phyloP scores from a whole-genome alignment of 176 grass and related monocot genomes.

The Bromus sterilis region DNA sequence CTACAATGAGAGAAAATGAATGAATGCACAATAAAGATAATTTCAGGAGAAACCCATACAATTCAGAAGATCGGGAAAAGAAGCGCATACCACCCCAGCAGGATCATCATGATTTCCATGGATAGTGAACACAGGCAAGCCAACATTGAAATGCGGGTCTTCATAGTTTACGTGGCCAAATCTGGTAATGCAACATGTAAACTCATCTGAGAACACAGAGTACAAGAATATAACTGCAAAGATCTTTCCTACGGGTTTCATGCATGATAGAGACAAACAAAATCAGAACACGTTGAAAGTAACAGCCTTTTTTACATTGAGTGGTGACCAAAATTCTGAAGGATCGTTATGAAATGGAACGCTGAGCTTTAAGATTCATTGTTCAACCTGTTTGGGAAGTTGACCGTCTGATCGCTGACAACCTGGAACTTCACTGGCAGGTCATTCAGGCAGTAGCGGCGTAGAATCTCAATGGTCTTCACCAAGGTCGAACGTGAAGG shows the following conservation, averaged over 20 bases:
- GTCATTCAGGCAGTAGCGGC: constrained; percentile 60
- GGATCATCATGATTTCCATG: constrained; percentile 95
- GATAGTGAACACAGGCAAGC: constrained; percentile 89
- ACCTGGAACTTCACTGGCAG: constrained; percentile 64
- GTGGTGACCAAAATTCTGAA: neutral
- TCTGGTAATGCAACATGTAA: constrained; percentile 27
- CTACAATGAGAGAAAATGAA: constrained; percentile 34
- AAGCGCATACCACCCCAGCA: constrained; percentile 62
- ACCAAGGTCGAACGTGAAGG: constrained; percentile 79
- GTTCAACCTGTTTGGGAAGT: constrained; percentile 61
- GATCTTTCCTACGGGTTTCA: neutral
- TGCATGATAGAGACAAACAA: neutral
- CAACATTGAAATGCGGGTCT: constrained; percentile 82
- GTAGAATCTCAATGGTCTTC: constrained; percentile 64
- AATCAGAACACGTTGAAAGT: neutral
- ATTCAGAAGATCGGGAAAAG: neutral
- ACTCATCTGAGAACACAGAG: neutral
- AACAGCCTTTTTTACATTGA: neutral
- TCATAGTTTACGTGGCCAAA: constrained; percentile 90
- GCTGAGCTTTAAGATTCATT: neutral
- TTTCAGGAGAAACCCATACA: neutral
- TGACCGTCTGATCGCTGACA: constrained; percentile 79
- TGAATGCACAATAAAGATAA: neutral
- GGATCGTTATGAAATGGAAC: neutral
- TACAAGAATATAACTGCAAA: neutral